Base-by-base conservation (phyloP, 352 stramenopile species). In the Pythium apleroticum region DNA sequence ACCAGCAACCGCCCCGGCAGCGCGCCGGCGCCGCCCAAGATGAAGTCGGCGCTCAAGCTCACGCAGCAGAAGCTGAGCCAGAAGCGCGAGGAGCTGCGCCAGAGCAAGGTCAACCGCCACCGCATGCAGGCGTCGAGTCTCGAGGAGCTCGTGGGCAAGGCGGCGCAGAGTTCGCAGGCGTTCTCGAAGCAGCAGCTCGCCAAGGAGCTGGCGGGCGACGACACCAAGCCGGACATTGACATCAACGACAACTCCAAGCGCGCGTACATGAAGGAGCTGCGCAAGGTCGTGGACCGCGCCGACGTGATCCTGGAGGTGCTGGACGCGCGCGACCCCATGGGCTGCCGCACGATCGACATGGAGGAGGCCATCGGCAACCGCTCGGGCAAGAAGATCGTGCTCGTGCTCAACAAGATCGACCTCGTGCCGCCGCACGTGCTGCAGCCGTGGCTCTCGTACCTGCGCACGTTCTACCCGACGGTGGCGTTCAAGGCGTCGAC, bases 361-460 rank as follows among this genome's bases (percentile, higher is more conserved):
- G 97, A 99, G 77, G 83, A 98, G 60, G 80, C 88, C 19, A 98
- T 99, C 61, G 76, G 98, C 57, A 90, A 91, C 33, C 90, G 97
- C 30, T 73, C 86, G 56, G 90, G 96, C 72, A 99, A 99, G 79
- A 90, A 96, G 52, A 89, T 99, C 65, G 95, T 99, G 52, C 76
- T 99, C 4, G 97, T 99, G 43, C 72, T 99, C 37, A 99, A 99
- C 79, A 99, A 99, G 76, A 97, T 99, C 74, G 97, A 99, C 73
- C 84, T 99, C 15, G 96, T 99, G 57, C 97, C 97, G 20, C 96
- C 96, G 46, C 86, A 97, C 25, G 93, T 98, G 54, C 86, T 99
- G n/a, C 73, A 94, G 57, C 79, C 84, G 57, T 99, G 97, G 97
- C 83, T 99, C 31, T 93, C 84, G 53, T 90, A 97, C 53, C 76